Conservation (phyloP, 495 filamentous ascomycete genomes). For the Immersiella caudata region DNA sequence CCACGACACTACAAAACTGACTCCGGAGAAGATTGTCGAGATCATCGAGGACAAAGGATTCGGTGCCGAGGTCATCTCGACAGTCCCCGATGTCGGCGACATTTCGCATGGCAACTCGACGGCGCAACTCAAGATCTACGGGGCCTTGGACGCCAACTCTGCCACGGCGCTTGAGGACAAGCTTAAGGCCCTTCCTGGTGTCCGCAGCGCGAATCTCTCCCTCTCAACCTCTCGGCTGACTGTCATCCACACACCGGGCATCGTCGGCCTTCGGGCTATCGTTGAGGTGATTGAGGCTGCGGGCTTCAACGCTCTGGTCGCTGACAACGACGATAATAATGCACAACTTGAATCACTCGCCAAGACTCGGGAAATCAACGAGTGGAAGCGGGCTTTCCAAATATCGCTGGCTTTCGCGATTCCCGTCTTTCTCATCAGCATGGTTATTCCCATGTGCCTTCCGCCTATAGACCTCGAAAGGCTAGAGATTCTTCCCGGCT, state of each 20-base stretch:
- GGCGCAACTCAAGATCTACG: conserved; percentile 81
- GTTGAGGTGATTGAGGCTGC: conserved; percentile 79
- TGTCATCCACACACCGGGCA: conserved; percentile 68
- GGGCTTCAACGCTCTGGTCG: conserved; percentile 85
- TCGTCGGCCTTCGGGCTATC: conserved; percentile 76
- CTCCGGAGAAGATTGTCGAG: conserved; percentile 75
- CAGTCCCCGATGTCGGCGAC: conserved; percentile 48
- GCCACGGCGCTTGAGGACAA: conserved; percentile 72
- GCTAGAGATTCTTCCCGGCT: conserved; percentile 66
- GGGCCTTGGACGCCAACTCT: conserved; percentile 67
- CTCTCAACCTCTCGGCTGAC: conserved; percentile 67
- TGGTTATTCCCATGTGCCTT: conserved; percentile 82
- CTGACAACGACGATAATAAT: conserved; percentile 93
- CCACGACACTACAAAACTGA: conserved; percentile 71
- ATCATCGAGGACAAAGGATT: conserved; percentile 92
- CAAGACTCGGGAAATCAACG: conserved; percentile 93
- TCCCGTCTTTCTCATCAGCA: conserved; percentile 90
- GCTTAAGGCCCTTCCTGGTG: conserved; percentile 66
- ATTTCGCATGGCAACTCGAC: conserved; percentile 54
- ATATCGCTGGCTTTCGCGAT: conserved; percentile 78
- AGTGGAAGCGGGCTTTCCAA: conserved; percentile 82
- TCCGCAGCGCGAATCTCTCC: conserved; percentile 72
- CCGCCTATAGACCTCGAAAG: conserved; percentile 72
- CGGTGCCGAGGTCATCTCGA: conserved; percentile 78
- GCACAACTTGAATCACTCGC: conserved; percentile 94